Conservation (phyloP, 2,329 filamentous ascomycete genomes). For the Stemphylium beticola region DNA sequence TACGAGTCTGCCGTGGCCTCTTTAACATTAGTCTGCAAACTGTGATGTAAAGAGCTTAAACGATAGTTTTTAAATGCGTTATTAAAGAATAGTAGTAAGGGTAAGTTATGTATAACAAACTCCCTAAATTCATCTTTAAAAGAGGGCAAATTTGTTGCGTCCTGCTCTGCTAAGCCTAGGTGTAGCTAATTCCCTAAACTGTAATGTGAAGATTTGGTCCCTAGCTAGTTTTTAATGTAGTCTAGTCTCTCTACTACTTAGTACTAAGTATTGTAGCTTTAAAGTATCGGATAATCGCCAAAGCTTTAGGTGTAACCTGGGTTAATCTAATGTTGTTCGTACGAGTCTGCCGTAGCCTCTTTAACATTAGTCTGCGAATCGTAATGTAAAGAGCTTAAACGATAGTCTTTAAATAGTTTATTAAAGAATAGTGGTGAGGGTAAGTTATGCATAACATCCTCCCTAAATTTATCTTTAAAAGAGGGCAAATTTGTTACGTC, state of each 20-base stretch:
- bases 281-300: background rate
- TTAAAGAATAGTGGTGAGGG: background rate
- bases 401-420: background rate
- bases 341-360: background rate
- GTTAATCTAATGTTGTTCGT: background rate
- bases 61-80: background rate
- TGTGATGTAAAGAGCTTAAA: background rate
- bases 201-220: background rate
- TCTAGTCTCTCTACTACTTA: background rate
- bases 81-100: background rate
- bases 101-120: background rate
- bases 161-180: background rate
- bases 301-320: background rate
- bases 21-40: background rate
- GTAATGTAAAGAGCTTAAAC: background rate
- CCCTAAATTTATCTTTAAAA: background rate
- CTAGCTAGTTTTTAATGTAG: background rate
- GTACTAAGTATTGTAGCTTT: background rate
- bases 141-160: background rate
- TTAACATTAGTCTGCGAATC: background rate
- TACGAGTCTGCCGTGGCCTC: background rate
- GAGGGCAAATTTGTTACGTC: background rate
- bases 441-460: background rate
- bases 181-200: background rate
- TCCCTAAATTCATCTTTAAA: background rate